Evolutionary conservation across 257 asterid species (phyloP), one percentile per base, ranked within the genome.

Genomic region (Nicotiana obtusifolia): DNA sequence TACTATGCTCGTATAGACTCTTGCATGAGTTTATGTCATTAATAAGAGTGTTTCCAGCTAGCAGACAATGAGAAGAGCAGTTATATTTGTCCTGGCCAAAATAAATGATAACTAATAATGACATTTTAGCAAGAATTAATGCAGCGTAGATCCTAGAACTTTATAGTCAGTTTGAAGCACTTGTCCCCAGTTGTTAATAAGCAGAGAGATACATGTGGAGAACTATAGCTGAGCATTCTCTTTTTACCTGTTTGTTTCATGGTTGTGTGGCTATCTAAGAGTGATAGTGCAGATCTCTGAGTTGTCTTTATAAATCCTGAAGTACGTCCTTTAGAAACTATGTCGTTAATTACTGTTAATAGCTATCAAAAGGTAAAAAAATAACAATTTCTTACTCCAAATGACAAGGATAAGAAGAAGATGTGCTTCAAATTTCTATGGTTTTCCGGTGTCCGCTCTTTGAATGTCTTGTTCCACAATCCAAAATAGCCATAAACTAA

Each of bases 1-100:
- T 28, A 80, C 82, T 82, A 35, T 80, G 77, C 52, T 81, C 85
- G 61, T 64, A 16, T 81, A 8, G 20, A 22, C 77, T 85, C 22
- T 69, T 76, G 35, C 30, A 77, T 68, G 71, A 41, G 66, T 3
- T 80, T 28, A 47, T 33, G 49, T 60, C 57, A 19, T 33, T 78
- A 24, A 14, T 3, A 24, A 60, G 57, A 37, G 26, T n/a, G 67
- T 33, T 65, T 78, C 71, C 52, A 17, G 15, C 26, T 16, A 66
- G 26, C 10, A 31, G 76, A 33, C 24, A 31, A 31, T 66, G 52
- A 41, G 76, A 31, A 16, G 49, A 30, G 26, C 3, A 66, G 52
- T 66, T 66, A 33, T 31, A 17, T 15, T 66, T 33, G 1, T 65
- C 76, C 47, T 7, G 26, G 76, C 10, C 22, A 64, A 66, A 66